Evolutionary conservation across 169 alveolate species (phyloP), one percentile per base, ranked within the genome.

Genomic region (Plasmodium gonderi): DNA sequence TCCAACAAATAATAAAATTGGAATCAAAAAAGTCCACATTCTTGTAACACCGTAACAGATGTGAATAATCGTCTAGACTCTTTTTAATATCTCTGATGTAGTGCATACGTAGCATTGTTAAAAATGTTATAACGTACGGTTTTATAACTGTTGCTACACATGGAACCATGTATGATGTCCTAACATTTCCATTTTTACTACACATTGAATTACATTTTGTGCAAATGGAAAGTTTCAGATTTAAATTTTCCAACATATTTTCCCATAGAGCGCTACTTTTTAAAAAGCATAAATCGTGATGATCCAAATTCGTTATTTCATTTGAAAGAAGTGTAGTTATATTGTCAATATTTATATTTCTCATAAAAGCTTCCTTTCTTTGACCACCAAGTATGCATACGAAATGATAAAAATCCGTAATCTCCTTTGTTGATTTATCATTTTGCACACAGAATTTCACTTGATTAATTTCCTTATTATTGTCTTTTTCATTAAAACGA

Each of bases 11-110:
- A 79, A 90, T 33, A 26, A 90, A 64, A 44, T 90, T 90, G 33
- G 91, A 90, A 47, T 90, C 94, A 77, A 78, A 90, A 17, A 90
- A 72, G 51, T 90, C 94, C 36, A 90, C 49, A 26, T 64, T 90
- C 20, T 40, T 90, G 49, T 90, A 17, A 68, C 49, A 78, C 31
- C 9, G 26, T 67, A 90, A 51, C 20, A 90, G 42, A 38, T 42
- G 54, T 38, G 80, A 29, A 45, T 90, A 90, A 77, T 77, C 64
- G 29, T 90, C 64, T 90, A 90, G 54, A 29, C 81, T 79, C 54
- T 65, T 90, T 42, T 78, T 90, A 77, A 90, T 90, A 5, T 77
- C 7, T 26, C 40, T 3, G 40, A 90, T 78, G 60, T 64, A 47
- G 12, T 38, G 31, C 77, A 90, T 65, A 72, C 40, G 47, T 67